phyloP scores from a whole-genome alignment of 306 rosid genomes.

The Begonia fuchsioides region DNA sequence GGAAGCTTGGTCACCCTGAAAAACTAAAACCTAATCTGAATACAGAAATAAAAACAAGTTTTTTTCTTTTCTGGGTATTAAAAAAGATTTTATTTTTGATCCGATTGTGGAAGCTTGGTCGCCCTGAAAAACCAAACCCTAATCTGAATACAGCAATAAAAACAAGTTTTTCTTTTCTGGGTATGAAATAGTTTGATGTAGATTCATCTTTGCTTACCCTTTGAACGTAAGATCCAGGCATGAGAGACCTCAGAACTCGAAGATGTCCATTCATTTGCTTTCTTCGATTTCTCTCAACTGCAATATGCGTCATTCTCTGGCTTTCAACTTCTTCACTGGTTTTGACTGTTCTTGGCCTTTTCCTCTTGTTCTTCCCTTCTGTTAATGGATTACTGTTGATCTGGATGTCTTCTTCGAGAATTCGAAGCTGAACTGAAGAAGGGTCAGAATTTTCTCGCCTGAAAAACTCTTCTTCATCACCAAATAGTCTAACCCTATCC shows the following conservation, averaged over 20 bases:
- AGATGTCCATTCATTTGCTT: constrained; percentile 98
- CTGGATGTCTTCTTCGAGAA: constrained; percentile 22
- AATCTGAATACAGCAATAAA: no score
- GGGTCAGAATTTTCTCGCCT: constrained; percentile 14
- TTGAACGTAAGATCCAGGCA: constrained; percentile 97
- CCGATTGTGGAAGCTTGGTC: no score
- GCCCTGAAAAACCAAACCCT: no score
- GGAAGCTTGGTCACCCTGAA: constrained; percentile 96
- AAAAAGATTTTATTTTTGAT: neutral
- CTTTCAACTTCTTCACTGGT: constrained; percentile 86
- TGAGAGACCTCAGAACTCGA: constrained; percentile 80
- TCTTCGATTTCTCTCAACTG: constrained; percentile 76
- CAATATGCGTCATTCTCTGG: constrained; percentile 92
- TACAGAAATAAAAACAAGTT: neutral
- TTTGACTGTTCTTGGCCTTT: constrained; percentile 54
- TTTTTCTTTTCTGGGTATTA: neutral
- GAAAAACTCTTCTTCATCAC: constrained; percentile 14
- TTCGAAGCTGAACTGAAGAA: constrained; percentile 30
- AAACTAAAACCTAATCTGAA: neutral
- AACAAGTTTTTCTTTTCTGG: no score
- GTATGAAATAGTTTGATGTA: no score
- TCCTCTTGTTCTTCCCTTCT: constrained; percentile 42
- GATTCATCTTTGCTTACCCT: constrained; percentile 34
- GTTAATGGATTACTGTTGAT: constrained; percentile 8
- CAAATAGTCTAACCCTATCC: constrained; percentile 6